A percentile compares a stretch with the other conserved stretches of the same genome.
phyloP scores from a whole-genome alignment of 805 yeast genomes.

The Grigorovia humatica region DNA sequence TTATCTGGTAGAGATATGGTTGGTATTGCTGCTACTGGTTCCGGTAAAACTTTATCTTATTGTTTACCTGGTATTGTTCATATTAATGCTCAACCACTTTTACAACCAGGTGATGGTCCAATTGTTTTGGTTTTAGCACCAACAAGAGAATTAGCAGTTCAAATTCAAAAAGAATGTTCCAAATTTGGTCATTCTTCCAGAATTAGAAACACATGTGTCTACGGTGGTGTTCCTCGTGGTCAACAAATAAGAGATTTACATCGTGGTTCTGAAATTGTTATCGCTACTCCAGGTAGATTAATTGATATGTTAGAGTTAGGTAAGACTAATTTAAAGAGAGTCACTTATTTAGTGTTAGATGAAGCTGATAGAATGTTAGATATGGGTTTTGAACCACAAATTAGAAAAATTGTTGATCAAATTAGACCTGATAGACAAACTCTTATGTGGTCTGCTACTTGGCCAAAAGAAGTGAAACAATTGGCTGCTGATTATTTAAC shows the following conservation, averaged over 20 bases:
- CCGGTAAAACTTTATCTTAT: constrained; percentile 96
- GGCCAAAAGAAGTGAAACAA: constrained; percentile 97
- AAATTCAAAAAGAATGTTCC: constrained; percentile 91
- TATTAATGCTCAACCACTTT: constrained; percentile 94
- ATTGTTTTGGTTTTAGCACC: constrained; percentile 93
- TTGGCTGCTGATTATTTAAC: constrained; percentile 83
- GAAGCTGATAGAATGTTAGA: constrained; percentile 99
- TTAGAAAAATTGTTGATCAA: constrained; percentile 94
- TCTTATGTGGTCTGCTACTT: constrained; percentile 98
- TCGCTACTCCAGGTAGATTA: constrained; percentile 98
- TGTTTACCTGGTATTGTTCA: constrained; percentile 96
- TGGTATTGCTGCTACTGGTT: constrained; percentile 98
- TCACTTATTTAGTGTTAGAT: constrained; percentile 91
- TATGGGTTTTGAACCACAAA: constrained; percentile 99
- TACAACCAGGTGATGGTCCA: constrained; percentile 94
- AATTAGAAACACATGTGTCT: constrained; percentile 93
- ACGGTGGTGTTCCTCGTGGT: constrained; percentile 99
- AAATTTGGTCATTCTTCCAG: constrained; percentile 88
- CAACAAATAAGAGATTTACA: constrained; percentile 93
- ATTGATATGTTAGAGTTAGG: constrained; percentile 94
- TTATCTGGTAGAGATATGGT: constrained; percentile 96
- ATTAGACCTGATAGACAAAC: constrained; percentile 99
- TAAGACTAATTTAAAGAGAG: constrained; percentile 90
- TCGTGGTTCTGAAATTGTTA: constrained; percentile 90
- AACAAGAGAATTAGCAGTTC: constrained; percentile 97